Evolutionary conservation across 2,329 filamentous ascomycete genomes (phyloP).

Genomic region (Fusarium musae): DNA sequence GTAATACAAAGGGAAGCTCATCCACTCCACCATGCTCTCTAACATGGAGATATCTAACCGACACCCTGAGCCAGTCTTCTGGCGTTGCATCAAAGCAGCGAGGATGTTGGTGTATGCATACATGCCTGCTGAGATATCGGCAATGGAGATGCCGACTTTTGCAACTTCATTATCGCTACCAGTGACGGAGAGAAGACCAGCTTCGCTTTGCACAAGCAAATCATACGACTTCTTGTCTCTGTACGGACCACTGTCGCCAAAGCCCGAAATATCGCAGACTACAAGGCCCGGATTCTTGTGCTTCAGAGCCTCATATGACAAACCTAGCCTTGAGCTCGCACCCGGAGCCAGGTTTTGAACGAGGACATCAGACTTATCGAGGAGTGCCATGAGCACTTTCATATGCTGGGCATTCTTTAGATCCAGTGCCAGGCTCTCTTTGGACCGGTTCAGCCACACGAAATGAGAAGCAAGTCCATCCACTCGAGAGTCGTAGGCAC

Average conservation of each 20-base stretch:
- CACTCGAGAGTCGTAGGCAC: conserved; percentile 61
- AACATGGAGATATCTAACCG: conserved; percentile 67
- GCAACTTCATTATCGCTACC: conserved; percentile 56
- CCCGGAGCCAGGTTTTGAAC: conserved; percentile 66
- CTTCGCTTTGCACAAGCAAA: conserved; percentile 65
- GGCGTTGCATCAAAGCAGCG: conserved; percentile 60
- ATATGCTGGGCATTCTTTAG: conserved; percentile 58
- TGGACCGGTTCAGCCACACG: conserved; percentile 66
- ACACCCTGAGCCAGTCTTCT: conserved; percentile 59
- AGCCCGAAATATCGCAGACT: conserved; percentile 66
- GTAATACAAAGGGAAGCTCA: conserved; percentile 67
- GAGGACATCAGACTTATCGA: conserved; percentile 60
- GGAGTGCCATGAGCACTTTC: conserved; percentile 54
- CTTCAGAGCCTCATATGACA: conserved; percentile 58
- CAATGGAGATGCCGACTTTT: conserved; percentile 65
- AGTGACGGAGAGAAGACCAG: conserved; percentile 62
- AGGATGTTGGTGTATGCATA: conserved; percentile 64
- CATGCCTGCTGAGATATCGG: conserved; percentile 64
- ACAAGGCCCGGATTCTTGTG: conserved; percentile 57
- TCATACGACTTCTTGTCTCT: conserved; percentile 66
- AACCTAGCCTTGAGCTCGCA: conserved; percentile 58
- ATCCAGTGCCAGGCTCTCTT: conserved; percentile 63
- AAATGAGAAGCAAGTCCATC: conserved; percentile 64
- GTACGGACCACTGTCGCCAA: conserved; percentile 62
- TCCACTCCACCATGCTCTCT: conserved; percentile 69